phyloP scores from a whole-genome alignment of 176 grass and related monocot species.

The Ananas comosus region DNA sequence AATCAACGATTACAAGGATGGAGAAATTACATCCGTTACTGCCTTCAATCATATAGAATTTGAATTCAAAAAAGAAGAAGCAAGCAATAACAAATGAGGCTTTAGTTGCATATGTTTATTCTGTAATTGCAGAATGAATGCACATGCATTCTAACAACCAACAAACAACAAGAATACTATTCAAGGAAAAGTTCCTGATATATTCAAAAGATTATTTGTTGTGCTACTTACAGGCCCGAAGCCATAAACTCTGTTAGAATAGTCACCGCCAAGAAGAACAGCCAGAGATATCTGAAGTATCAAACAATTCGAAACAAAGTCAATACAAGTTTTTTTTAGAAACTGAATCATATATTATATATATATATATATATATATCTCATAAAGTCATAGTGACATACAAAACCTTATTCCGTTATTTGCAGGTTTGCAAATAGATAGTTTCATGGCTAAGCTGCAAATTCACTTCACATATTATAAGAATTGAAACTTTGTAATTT shows the following conservation, averaged over 20 bases:
- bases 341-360: neutral
- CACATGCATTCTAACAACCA: neutral
- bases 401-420: no score
- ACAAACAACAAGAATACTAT: neutral
- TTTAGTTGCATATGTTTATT: neutral
- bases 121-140: neutral
- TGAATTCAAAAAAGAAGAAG: neutral
- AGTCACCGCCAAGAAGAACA: conserved; percentile 88
- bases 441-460: no score
- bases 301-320: conserved; percentile 3
- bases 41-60: neutral
- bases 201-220: neutral
- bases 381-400: neutral
- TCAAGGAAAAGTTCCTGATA: neutral
- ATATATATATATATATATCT: neutral
- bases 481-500: no score
- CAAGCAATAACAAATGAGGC: no score
- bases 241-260: conserved; percentile 70
- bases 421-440: no score
- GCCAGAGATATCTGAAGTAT: conserved; percentile 72
- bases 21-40: no score
- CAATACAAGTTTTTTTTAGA: conserved; percentile 11
- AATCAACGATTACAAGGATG: no score
- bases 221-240: conserved; percentile 67
- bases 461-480: no score